phyloP scores from a whole-genome alignment of 768 basidiomycete genomes.

The Tephrocybe sp. region DNA sequence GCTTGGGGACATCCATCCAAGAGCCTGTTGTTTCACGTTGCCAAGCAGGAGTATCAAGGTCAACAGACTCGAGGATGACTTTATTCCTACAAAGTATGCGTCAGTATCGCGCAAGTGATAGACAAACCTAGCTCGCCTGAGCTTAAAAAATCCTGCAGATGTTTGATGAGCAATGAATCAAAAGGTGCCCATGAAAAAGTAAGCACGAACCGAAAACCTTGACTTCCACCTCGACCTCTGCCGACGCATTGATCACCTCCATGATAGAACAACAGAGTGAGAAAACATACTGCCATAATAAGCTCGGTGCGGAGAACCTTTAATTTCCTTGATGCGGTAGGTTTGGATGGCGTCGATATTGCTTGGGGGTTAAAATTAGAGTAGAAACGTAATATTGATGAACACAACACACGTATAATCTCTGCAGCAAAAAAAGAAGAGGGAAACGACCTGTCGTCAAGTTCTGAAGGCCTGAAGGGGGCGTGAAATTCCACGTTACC shows the following conservation, averaged over 20 bases:
- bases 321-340: constrained; percentile 66
- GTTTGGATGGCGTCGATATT: constrained; percentile 78
- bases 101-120: background rate
- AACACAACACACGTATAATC: constrained; percentile 64
- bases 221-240: constrained; percentile 62
- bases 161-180: background rate
- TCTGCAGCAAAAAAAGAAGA: constrained; percentile 36
- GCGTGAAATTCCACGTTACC: constrained; percentile 34
- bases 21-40: constrained; percentile 68
- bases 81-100: constrained; percentile 40
- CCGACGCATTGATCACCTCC: background rate
- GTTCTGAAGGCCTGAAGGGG: background rate
- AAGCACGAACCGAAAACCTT: constrained; percentile 66
- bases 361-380: constrained; percentile 31
- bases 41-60: constrained; percentile 77
- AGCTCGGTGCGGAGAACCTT: constrained; percentile 48
- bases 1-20: constrained; percentile 74
- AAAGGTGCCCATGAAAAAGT: background rate
- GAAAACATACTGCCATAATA: constrained; percentile 69
- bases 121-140: constrained; percentile 36
- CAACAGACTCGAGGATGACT: constrained; percentile 71
- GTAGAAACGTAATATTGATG: background rate
- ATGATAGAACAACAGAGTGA: no score
- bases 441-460: background rate
- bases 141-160: constrained; percentile 71